Percentiles rank a stretch among this genome's conserved stretches.
Evolutionary conservation across 495 filamentous ascomycete genomes (phyloP).

Genomic region (Trichoderma reesei): DNA sequence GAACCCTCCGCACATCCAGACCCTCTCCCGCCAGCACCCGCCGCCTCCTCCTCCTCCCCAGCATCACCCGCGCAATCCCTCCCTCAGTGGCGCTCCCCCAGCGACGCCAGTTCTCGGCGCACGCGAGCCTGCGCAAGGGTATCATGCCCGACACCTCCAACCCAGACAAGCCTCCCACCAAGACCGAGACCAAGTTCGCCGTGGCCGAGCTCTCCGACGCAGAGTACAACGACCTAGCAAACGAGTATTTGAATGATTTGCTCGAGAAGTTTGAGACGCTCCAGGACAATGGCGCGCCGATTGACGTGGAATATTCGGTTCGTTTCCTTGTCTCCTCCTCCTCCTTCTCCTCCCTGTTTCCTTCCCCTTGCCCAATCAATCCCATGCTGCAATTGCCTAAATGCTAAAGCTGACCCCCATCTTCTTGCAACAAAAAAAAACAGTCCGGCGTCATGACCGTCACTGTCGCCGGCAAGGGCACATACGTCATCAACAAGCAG

Average conservation of each 20-base stretch:
- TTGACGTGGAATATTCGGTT: conserved; percentile 58
- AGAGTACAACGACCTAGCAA: conserved; percentile 39
- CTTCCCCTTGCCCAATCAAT: conserved; percentile 3
- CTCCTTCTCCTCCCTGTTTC: background rate
- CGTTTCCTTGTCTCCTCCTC: conserved; percentile 28
- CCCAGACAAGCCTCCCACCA: conserved; percentile 15
- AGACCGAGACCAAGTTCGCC: conserved; percentile 15
- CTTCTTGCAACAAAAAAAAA: too few species aligned
- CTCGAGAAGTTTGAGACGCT: conserved; percentile 55
- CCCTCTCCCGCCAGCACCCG: background rate
- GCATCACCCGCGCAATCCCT: background rate
- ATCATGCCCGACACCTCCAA: conserved; percentile 25
- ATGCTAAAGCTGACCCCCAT: too few species aligned
- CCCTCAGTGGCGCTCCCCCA: background rate
- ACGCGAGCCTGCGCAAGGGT: conserved; percentile 15
- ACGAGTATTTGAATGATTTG: conserved; percentile 48
- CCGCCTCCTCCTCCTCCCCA: background rate
- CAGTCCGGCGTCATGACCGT: conserved; percentile 82
- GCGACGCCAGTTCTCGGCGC: conserved; percentile 15
- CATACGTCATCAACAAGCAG: conserved; percentile 94
- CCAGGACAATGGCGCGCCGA: conserved; percentile 48
- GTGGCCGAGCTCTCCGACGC: conserved; percentile 26
- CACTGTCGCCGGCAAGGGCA: conserved; percentile 51
- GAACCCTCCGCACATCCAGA: background rate
- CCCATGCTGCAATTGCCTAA: too few species aligned